Conservation (phyloP, 441 rosid species). For the Adansonia gregorii region DNA sequence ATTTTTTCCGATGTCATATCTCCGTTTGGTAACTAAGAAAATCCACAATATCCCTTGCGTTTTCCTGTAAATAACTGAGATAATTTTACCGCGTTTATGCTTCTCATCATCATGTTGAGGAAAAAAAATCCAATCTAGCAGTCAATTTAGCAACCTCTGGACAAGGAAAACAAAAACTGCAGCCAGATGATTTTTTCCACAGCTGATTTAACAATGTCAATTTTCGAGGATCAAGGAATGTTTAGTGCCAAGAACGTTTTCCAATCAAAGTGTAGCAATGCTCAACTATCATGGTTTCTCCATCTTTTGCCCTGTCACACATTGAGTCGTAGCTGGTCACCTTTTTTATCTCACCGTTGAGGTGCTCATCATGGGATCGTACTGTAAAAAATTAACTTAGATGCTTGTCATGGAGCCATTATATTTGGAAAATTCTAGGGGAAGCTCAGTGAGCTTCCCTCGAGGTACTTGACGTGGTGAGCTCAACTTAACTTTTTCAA, state of each 20-base stretch:
- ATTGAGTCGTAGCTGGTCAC: too few species aligned
- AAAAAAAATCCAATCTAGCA: neutral
- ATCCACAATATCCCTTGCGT: neutral
- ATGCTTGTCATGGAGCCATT: too few species aligned
- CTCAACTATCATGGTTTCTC: too few species aligned
- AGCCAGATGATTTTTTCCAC: neutral
- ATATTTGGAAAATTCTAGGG: too few species aligned
- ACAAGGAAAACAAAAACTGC: neutral
- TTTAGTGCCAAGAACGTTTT: slow-evolving; percentile 15
- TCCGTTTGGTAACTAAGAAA: neutral
- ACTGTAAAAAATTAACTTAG: too few species aligned
- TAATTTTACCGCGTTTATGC: neutral
- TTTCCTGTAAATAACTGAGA: neutral
- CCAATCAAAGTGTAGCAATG: slow-evolving; percentile 16
- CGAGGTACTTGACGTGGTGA: too few species aligned
- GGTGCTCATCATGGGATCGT: too few species aligned
- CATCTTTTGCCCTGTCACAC: too few species aligned
- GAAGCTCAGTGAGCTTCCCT: too few species aligned
- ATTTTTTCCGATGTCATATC: neutral
- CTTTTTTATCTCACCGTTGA: too few species aligned
- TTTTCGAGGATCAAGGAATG: neutral
- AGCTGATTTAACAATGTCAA: neutral
- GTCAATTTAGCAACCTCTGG: neutral
- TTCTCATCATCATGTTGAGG: neutral
- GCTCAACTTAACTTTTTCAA: too few species aligned